Evolutionary conservation across 176 grass and related monocot genomes (phyloP).

Genomic region (Lolium rigidum): DNA sequence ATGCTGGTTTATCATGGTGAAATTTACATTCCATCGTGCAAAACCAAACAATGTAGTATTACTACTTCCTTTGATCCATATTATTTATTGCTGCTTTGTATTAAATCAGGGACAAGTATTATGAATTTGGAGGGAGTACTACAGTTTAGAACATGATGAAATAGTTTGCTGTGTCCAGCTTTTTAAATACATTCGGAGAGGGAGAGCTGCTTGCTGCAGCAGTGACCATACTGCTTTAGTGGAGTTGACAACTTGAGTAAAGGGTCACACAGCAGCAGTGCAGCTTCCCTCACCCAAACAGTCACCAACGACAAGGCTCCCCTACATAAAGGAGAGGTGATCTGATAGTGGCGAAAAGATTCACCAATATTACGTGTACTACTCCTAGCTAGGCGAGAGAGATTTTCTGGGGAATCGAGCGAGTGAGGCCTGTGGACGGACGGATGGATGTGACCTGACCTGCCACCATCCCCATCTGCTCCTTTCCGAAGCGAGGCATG

Average conservation of each 20-base stretch:
- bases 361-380: not conserved
- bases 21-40: not conserved
- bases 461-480: not conserved
- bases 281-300: not conserved
- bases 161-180: not conserved
- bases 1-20: not conserved
- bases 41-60: not conserved
- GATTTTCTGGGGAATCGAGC: not conserved
- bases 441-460: constrained; percentile 39
- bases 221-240: not conserved
- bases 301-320: not conserved
- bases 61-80: not conserved
- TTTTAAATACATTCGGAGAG: no score
- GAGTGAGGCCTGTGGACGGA: not conserved
- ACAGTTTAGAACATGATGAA: not conserved
- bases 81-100: no score
- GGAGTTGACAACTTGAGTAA: constrained; percentile 27
- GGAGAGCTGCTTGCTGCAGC: not conserved
- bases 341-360: constrained; percentile 17
- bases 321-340: not conserved
- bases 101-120: no score
- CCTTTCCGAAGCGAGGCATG: constrained; percentile 44
- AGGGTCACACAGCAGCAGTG: not conserved
- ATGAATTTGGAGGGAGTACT: no score
- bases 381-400: not conserved